These are phyloP conservation scores for Ilyonectria mors-panacis DNA, from an alignment of 2,329 filamentous ascomycete genomes.

Conservation along the genomic window DNA sequence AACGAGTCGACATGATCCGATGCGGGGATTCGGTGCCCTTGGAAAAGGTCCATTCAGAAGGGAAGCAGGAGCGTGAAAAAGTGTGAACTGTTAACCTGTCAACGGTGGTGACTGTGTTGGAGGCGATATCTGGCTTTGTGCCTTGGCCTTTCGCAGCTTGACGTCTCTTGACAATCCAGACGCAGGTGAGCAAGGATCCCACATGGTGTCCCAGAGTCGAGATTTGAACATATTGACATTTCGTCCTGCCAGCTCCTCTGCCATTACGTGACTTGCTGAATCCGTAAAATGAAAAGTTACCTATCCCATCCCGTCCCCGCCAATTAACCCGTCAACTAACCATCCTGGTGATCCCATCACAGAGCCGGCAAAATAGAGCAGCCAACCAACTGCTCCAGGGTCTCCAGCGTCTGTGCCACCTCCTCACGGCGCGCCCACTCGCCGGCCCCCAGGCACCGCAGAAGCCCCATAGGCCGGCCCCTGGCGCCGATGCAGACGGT, in stretches of 20 bases:
- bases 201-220: not conserved
- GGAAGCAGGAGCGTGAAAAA: not conserved
- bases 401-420: constrained; percentile 20
- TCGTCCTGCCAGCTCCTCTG: no score
- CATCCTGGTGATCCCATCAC: constrained; percentile 1
- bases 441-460: constrained; percentile 19
- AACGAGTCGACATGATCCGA: constrained; percentile 19
- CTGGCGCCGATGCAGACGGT: constrained; percentile 21
- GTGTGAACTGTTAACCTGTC: not conserved
- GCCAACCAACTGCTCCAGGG: constrained; percentile 11
- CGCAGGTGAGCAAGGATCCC: no score
- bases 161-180: not conserved
- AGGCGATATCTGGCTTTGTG: not conserved
- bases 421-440: not conserved
- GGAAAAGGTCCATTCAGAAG: constrained; percentile 3
- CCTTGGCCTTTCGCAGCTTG: not conserved
- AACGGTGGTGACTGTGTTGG: no score
- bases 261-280: not conserved
- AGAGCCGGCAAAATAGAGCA: constrained; percentile 8
- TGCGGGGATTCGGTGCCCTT: constrained; percentile 9
- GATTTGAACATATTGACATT: not conserved
- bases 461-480: constrained; percentile 22
- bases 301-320: constrained; percentile 16
- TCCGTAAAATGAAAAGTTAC: constrained; percentile 21
- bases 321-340: not conserved